Evolutionary conservation across 345 rosid genomes (phyloP).

Genomic region (Geranium brycei): DNA sequence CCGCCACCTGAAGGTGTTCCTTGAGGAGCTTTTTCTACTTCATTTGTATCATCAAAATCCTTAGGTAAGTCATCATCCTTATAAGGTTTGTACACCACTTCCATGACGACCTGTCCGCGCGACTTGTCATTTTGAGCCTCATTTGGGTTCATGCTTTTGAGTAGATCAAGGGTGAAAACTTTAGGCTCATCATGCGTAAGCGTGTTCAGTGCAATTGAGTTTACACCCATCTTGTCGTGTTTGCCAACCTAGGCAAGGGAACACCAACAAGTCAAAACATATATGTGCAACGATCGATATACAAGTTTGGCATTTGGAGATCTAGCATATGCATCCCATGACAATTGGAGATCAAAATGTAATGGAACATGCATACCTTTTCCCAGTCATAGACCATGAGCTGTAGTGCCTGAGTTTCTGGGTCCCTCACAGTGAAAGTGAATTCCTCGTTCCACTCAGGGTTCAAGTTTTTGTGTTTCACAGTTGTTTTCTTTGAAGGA

Average conservation of each 20-base stretch:
- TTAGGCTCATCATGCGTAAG: constrained; percentile 71
- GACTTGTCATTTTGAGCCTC: constrained; percentile 52
- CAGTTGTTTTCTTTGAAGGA: constrained; percentile 56
- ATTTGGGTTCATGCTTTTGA: constrained; percentile 65
- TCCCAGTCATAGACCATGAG: constrained; percentile 79
- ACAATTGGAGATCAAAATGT: background rate
- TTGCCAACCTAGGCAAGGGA: constrained; percentile 46
- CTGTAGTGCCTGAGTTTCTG: constrained; percentile 51
- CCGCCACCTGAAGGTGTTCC: constrained; percentile 91
- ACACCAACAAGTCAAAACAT: background rate
- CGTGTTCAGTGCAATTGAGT: constrained; percentile 52
- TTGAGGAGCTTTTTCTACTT: constrained; percentile 68
- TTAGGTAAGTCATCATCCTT: constrained; percentile 40
- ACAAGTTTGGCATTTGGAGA: too few species aligned
- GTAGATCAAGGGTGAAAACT: constrained; percentile 49
- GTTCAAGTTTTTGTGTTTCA: constrained; percentile 69
- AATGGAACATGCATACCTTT: constrained; percentile 42
- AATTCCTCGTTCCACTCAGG: constrained; percentile 98
- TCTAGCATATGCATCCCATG: too few species aligned
- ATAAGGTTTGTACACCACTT: constrained; percentile 59
- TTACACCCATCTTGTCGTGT: constrained; percentile 85
- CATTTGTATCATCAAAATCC: constrained; percentile 24
- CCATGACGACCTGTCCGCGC: constrained; percentile 63
- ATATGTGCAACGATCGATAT: background rate
- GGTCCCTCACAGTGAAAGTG: constrained; percentile 59